Percentiles rank a stretch among this genome's conserved stretches.
Evolutionary conservation across 2,329 filamentous ascomycete genomes (phyloP).

Genomic region (Penicillium sp.): DNA sequence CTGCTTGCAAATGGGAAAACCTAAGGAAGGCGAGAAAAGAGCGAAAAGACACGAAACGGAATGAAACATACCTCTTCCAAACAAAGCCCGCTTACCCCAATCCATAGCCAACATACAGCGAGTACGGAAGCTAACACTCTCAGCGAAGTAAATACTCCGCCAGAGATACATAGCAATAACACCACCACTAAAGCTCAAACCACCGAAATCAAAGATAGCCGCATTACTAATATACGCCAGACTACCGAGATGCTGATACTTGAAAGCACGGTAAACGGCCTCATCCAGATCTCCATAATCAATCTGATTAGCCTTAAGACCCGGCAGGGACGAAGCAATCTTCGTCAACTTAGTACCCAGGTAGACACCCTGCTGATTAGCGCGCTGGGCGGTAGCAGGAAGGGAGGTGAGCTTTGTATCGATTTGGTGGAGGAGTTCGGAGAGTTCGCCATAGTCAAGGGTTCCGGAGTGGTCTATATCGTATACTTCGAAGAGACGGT

Average conservation of each 20-base stretch:
- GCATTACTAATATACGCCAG: conserved; percentile 96
- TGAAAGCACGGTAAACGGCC: conserved; percentile 89
- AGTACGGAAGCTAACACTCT: conserved; percentile 92
- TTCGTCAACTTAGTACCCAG: conserved; percentile 94
- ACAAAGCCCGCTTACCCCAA: conserved; percentile 94
- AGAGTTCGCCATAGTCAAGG: conserved; percentile 89
- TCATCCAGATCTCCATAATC: conserved; percentile 89
- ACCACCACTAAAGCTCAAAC: conserved; percentile 78
- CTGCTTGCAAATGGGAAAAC: neutral
- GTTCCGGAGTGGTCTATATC: conserved; percentile 93
- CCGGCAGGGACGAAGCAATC: conserved; percentile 76
- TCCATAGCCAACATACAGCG: conserved; percentile 93
- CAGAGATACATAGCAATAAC: conserved; percentile 94
- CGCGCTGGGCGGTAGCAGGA: conserved; percentile 92
- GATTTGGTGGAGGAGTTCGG: conserved; percentile 86
- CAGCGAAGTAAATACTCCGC: conserved; percentile 95
- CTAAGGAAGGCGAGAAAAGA: neutral
- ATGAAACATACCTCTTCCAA: conserved; percentile 79
- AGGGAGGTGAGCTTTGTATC: conserved; percentile 93
- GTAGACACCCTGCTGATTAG: conserved; percentile 93
- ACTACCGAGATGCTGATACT: conserved; percentile 89
- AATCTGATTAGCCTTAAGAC: conserved; percentile 77
- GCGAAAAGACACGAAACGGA: neutral
- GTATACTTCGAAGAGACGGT: conserved; percentile 88
- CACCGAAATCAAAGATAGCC: conserved; percentile 88